Percentiles rank a stretch among this genome's conserved stretches.
Conservation (phyloP, 192 early-diverging fungal genomes). For the Pilobolus umbonatus region DNA sequence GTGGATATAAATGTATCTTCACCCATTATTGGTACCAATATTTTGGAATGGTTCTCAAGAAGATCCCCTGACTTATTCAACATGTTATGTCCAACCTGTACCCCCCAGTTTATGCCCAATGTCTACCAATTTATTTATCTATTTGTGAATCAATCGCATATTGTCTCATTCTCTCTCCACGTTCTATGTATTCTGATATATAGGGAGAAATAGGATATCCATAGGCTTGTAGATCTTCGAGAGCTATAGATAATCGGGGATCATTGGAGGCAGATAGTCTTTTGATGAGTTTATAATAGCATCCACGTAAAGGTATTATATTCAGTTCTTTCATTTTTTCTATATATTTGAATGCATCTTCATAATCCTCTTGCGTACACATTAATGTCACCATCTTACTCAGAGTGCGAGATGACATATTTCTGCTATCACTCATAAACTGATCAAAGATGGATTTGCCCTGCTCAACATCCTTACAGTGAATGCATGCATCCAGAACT, state of each 20-base stretch:
- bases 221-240: constrained; percentile 60
- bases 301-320: constrained; percentile 49
- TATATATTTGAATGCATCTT: constrained; percentile 67
- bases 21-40: too few relatives aligned
- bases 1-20: too few relatives aligned
- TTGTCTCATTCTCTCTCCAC: too few relatives aligned
- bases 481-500: constrained; percentile 47
- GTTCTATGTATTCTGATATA: constrained; percentile 10
- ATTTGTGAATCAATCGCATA: too few relatives aligned
- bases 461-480: constrained; percentile 34
- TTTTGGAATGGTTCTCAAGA: too few relatives aligned
- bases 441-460: constrained; percentile 43
- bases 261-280: constrained; percentile 55
- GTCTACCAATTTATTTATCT: too few relatives aligned
- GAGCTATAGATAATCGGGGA: constrained; percentile 47
- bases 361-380: constrained; percentile 56
- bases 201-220: constrained; percentile 35
- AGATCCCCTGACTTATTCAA: too few relatives aligned
- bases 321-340: constrained; percentile 61
- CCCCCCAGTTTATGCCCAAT: too few relatives aligned
- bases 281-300: constrained; percentile 50
- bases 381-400: constrained; percentile 53
- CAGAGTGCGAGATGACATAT: constrained; percentile 41
- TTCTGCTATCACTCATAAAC: constrained; percentile 35
- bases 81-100: too few relatives aligned